phyloP scores from a whole-genome alignment of 2,329 filamentous ascomycete species.

The Tympanopsis confertula region DNA sequence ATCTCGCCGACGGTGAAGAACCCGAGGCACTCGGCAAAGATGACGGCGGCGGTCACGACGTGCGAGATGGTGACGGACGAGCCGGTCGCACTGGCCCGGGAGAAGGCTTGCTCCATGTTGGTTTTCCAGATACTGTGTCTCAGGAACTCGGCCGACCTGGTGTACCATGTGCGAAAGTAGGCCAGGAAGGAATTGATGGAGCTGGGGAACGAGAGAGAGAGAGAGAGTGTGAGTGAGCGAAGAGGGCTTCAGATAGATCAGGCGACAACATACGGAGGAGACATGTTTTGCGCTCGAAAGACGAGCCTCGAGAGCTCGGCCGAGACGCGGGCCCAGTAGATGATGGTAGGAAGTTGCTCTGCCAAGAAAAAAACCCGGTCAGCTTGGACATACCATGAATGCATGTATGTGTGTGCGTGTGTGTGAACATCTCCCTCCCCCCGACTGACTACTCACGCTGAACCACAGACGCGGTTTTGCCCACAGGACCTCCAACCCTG shows the following conservation, averaged over 20 bases:
- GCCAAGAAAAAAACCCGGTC: constrained; percentile 7
- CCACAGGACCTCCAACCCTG: constrained; percentile 74
- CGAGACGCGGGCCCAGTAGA: constrained; percentile 87
- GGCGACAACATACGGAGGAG: constrained; percentile 69
- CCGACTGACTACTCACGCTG: constrained; percentile 59
- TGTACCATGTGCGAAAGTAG: constrained; percentile 71
- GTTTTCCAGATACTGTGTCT: constrained; percentile 52
- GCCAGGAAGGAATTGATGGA: constrained; percentile 68
- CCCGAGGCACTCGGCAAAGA: constrained; percentile 76
- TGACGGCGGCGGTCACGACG: constrained; percentile 61
- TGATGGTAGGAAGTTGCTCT: constrained; percentile 75
- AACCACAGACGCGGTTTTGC: constrained; percentile 64
- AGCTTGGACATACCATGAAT: constrained; percentile 2
- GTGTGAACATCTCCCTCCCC: constrained; percentile 2
- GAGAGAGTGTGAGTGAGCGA: constrained; percentile 3
- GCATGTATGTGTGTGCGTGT: not conserved
- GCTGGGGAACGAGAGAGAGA: constrained; percentile 1
- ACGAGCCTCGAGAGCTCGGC: constrained; percentile 81
- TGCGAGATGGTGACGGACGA: constrained; percentile 59
- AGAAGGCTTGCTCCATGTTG: constrained; percentile 25
- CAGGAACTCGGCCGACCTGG: constrained; percentile 58
- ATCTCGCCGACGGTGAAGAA: constrained; percentile 99
- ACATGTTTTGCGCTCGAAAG: constrained; percentile 80
- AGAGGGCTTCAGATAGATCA: not conserved
- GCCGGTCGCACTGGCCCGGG: constrained; percentile 40